Base-by-base conservation (phyloP, 208 protist genomes). In the Crithidia expoeki region DNA sequence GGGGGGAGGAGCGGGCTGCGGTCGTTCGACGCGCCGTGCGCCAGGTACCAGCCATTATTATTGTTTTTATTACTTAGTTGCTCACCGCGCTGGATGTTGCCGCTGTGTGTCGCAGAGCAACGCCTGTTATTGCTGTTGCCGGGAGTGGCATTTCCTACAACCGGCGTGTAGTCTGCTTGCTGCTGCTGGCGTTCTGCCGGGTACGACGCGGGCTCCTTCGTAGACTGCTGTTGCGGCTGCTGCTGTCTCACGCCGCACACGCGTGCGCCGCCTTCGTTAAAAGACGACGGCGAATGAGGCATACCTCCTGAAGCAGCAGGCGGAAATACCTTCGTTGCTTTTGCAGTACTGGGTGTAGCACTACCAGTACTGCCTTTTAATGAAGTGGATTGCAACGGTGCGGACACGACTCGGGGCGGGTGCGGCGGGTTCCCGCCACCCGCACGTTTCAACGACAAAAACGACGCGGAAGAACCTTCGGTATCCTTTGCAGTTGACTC, bases 201-300 rank as follows among this genome's bases (percentile, higher is more conserved):
- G 42, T 47, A 47, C 14, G 42, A 17, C 16, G 42, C 42, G 5
- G 16, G 3, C 42, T 47, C 42, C 14, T 9, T 17, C 42, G n/a
- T 47, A 12, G 36, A 40, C 42, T 9, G 38, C 42, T 34, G 58
- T 10, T 64, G 67, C 36, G 55, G 67, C 47, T 59, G 67, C 30
- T 57, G 59, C 23, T 64, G 58, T n/a, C 42, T 38, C 11, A 38
- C 58, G 17, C 40, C 58, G 4, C 58, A 28, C 27, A 50, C 42
- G 16, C 58, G 58, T 1, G 23, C 2, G 23, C 9, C 9, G 10
- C 53, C 25, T 2, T 62, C 56, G 56, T 30, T 62, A 1, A 38
- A 62, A 12, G 53, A 36, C 25, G 33, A 36, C 14, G n/a, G 53
- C 1, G 53, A 59, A 12, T 59, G 53, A 2, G 32, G 14, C 28